phyloP scores from a whole-genome alignment of 148 eudicot genomes.

The Chenopodium quinoa region DNA sequence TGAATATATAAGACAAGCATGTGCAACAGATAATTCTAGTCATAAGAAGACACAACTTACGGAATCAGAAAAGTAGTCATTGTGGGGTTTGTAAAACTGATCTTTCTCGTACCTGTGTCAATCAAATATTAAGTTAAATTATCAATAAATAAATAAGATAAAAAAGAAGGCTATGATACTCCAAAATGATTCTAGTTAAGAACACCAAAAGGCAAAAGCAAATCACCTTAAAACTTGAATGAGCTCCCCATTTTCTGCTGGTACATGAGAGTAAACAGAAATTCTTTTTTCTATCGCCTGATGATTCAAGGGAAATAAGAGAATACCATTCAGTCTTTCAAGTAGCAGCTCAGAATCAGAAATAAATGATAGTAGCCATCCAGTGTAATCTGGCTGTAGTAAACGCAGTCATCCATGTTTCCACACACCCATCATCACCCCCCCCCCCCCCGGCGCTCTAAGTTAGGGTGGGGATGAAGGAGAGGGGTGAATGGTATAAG shows the following conservation, averaged over 20 bases:
- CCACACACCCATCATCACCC: neutral
- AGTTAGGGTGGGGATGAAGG: too few species aligned
- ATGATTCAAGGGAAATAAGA: conserved; percentile 18
- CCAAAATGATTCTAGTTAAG: conserved; percentile 1
- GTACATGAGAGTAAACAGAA: conserved; percentile 88
- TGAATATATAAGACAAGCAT: neutral
- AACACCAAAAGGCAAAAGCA: neutral
- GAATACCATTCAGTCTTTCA: neutral
- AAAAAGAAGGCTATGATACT: conserved; percentile 28
- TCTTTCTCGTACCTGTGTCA: conserved; percentile 82
- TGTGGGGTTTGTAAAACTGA: conserved; percentile 87
- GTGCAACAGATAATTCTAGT: neutral
- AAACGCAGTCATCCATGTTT: neutral
- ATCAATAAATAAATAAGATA: neutral
- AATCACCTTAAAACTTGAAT: conserved; percentile 84
- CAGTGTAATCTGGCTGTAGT: neutral
- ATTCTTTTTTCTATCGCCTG: conserved; percentile 95
- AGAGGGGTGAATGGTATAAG: neutral
- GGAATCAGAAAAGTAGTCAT: conserved; percentile 85
- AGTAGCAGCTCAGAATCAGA: neutral
- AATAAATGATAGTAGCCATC: neutral
- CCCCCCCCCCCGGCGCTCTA: too few species aligned
- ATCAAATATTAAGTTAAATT: conserved; percentile 54
- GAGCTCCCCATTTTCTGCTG: conserved; percentile 91
- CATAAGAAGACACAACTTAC: conserved; percentile 41